These are phyloP conservation scores for Rhodamnia argentea DNA, from an alignment of 345 rosid species.

Conservation along the genomic window DNA sequence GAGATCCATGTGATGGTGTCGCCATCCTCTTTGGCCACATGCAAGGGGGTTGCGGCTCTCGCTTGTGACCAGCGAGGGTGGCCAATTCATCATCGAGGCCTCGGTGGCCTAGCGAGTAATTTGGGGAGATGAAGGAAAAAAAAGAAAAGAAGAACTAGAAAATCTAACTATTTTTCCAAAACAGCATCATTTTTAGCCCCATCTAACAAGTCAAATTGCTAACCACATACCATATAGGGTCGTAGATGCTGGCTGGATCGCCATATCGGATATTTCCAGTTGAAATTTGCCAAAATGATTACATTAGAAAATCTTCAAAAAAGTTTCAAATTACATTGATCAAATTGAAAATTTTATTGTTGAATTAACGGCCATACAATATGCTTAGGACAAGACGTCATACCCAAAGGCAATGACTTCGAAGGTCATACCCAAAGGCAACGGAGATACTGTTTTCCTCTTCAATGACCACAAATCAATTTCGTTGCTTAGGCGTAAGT, in stretches of 20 bases:
- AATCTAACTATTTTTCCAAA: neutral
- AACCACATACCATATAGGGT: neutral
- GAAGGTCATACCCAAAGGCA: neutral
- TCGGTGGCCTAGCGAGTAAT: neutral
- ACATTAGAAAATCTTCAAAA: neutral
- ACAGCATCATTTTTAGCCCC: neutral
- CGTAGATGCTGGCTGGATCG: accelerated
- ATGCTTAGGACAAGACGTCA: neutral
- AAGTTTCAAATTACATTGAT: neutral
- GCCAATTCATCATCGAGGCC: neutral
- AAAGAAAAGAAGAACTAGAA: neutral
- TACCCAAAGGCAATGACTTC: neutral
- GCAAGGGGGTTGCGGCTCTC: accelerated
- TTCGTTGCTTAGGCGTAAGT: too few relatives aligned
- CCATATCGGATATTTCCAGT: accelerated
- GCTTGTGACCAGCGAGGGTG: neutral
- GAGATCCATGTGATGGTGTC: too few relatives aligned
- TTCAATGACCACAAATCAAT: too few relatives aligned
- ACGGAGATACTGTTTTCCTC: neutral
- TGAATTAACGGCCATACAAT: accelerated
- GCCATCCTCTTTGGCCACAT: too few relatives aligned
- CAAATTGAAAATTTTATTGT: neutral
- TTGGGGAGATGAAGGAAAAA: neutral
- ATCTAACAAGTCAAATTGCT: neutral
- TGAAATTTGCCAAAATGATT: neutral